Conservation (phyloP, 2,329 filamentous ascomycete genomes). For the Aspergillus persii region DNA sequence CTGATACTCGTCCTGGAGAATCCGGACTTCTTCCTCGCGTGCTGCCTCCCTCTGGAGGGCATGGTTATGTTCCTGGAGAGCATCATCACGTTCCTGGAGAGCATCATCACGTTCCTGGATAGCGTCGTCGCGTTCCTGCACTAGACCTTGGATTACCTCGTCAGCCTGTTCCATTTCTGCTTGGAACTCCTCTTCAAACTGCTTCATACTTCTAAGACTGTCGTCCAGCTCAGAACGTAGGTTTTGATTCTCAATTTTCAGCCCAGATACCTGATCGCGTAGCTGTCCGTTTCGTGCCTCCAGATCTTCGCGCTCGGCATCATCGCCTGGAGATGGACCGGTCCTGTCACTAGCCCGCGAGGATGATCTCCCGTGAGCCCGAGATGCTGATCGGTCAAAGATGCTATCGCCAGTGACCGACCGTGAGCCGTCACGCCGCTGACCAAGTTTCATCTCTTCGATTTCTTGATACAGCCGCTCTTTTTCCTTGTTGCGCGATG, state of each 20-base stretch:
- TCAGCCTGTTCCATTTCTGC: conserved; percentile 76
- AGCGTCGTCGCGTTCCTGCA: conserved; percentile 83
- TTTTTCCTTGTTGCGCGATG: conserved; percentile 91
- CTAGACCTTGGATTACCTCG: conserved; percentile 74
- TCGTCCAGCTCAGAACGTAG: conserved; percentile 78
- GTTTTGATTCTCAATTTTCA: conserved; percentile 87
- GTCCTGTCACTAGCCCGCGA: conserved; percentile 72
- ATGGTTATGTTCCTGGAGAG: not conserved
- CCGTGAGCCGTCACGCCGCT: conserved; percentile 63
- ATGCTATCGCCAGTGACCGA: conserved; percentile 79
- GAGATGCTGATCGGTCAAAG: conserved; percentile 88
- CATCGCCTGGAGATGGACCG: conserved; percentile 63
- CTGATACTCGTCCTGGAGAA: conserved; percentile 57
- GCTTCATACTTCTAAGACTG: conserved; percentile 75
- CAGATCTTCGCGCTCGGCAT: conserved; percentile 78
- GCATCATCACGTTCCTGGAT: conserved; percentile 46
- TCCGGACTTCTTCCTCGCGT: conserved; percentile 51
- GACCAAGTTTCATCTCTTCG: conserved; percentile 88
- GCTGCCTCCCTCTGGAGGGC: conserved; percentile 30
- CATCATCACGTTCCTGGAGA: not conserved
- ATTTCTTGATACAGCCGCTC: conserved; percentile 95
- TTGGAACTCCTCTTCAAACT: conserved; percentile 69
- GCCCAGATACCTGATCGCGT: conserved; percentile 79
- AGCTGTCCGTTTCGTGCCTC: conserved; percentile 81
- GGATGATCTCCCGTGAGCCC: conserved; percentile 70